Base-by-base conservation (phyloP, 176 grass and related monocot species). In the Avena eriantha region DNA sequence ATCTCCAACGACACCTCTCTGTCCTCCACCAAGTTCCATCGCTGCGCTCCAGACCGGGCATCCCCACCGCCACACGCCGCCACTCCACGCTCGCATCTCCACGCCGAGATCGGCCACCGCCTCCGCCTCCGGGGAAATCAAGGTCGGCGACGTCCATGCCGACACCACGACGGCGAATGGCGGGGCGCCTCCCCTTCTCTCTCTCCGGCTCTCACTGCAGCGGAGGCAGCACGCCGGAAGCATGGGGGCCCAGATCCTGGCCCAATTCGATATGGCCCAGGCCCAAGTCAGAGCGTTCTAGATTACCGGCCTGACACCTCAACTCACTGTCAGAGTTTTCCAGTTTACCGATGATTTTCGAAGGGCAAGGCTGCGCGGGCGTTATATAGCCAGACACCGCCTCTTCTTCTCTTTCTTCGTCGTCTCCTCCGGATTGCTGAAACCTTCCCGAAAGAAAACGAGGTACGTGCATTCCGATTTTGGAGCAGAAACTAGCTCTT, bases 131-230 rank as follows among this genome's bases (percentile, higher is more conserved):
- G 7, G 23, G 6, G 3, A 49, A 29, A 23, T 48, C 45, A 50
- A 9, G 71, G n/a, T 8, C 13, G 45, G 71, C 13, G 71, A 22
- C 45, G 22, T 24, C 71, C 45, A 26, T 74, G 45, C 13, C 43
- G 45, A 50, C 46, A 74, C 71, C 71, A 50, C 45, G 71, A 50
- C 71, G 46, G 45, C 5, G 71, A 74, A 74, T 26, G 71, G 10
- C 45, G 43, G 71, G 71, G 10, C 13, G 45, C 71, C 71, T 73
- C 45, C 13, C n/a, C 4, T 21, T 8, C 70, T 73, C 69, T 72
- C 69, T 46, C 71, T 29, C 71, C 22, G 43, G 11, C 71, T 74
- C 71, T 24, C n/a, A 1, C 69, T 45, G 69, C 69, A 14, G 21
- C 21, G 69, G 21, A 46, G 69, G 69, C 21, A 45, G 69, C 39